Conservation (phyloP, 2,329 filamentous ascomycete genomes). For the Fusarium xyrophilum region DNA sequence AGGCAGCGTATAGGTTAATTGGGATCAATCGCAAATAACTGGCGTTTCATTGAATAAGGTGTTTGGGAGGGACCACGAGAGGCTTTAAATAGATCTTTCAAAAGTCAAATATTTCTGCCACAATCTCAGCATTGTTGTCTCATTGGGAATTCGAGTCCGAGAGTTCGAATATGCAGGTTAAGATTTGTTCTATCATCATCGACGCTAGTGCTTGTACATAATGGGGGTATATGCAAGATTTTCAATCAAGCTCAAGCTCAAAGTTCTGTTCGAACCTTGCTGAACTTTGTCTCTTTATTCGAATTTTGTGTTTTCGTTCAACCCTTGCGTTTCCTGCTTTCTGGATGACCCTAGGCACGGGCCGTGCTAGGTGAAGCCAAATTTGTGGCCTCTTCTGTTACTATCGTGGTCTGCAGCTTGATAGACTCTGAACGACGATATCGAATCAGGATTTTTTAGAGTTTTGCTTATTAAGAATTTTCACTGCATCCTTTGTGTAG, state of each 20-base stretch:
- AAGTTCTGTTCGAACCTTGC: slow-evolving; percentile 2
- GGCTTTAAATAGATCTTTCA: neutral
- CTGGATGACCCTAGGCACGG: neutral
- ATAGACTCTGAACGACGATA: neutral
- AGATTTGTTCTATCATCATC: slow-evolving; percentile 10
- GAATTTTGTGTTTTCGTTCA: neutral
- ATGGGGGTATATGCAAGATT: slow-evolving; percentile 16
- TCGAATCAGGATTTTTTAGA: slow-evolving; percentile 27
- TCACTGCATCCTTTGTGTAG: slow-evolving; percentile 89
- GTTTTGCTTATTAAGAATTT: slow-evolving; percentile 67
- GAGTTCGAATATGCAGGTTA: neutral
- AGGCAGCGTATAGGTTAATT: neutral
- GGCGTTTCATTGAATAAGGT: slow-evolving; percentile 7
- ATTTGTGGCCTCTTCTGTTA: neutral
- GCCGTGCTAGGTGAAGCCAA: slow-evolving; percentile 1
- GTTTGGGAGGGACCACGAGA: neutral
- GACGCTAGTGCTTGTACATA: neutral
- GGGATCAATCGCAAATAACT: neutral
- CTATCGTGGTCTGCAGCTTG: slow-evolving; percentile 1
- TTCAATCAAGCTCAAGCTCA: slow-evolving; percentile 17
- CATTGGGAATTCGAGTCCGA: neutral
- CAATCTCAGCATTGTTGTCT: neutral
- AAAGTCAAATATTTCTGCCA: slow-evolving; percentile 3
- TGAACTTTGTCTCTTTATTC: neutral
- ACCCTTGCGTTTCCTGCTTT: neutral